phyloP scores from a whole-genome alignment of 139 green algal genomes.

The Haematococcus lacustris region DNA sequence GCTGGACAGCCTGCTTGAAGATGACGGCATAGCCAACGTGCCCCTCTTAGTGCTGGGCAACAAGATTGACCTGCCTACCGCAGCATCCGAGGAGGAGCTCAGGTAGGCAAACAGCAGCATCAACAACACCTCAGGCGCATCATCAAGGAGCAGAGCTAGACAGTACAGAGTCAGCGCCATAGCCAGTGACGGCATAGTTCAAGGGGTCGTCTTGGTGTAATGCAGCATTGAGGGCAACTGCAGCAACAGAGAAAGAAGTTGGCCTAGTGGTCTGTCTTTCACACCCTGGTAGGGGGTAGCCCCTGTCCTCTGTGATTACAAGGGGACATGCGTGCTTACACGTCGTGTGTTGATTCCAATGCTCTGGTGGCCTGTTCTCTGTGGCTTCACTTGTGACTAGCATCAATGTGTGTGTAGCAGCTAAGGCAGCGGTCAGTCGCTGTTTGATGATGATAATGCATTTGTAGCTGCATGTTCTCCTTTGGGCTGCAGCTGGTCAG shows the following conservation, averaged over 20 bases:
- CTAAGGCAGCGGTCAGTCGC: not conserved
- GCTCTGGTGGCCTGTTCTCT: too few relatives aligned
- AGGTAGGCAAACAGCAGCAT: not conserved
- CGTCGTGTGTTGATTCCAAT: too few relatives aligned
- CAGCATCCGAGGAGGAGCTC: constrained; percentile 82
- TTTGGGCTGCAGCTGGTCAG: too few relatives aligned
- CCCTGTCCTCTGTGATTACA: too few relatives aligned
- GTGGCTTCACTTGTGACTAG: too few relatives aligned
- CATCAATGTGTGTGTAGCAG: too few relatives aligned
- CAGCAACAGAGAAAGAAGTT: not conserved
- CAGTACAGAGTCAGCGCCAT: too few relatives aligned
- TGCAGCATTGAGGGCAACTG: not conserved
- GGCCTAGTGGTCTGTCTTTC: not conserved
- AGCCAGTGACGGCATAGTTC: too few relatives aligned
- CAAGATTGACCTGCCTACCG: constrained; percentile 97
- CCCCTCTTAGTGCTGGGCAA: constrained; percentile 97
- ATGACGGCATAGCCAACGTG: constrained; percentile 87
- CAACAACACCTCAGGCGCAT: not conserved
- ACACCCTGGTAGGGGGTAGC: too few relatives aligned
- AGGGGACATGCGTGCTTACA: too few relatives aligned
- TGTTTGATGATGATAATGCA: not conserved
- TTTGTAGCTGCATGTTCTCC: not conserved
- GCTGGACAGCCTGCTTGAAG: constrained; percentile 85
- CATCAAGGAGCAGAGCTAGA: not conserved
- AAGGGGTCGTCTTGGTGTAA: not conserved